These are phyloP conservation scores for Isatis lusitanica DNA, from an alignment of 441 rosid genomes.

Conservation along the genomic window DNA sequence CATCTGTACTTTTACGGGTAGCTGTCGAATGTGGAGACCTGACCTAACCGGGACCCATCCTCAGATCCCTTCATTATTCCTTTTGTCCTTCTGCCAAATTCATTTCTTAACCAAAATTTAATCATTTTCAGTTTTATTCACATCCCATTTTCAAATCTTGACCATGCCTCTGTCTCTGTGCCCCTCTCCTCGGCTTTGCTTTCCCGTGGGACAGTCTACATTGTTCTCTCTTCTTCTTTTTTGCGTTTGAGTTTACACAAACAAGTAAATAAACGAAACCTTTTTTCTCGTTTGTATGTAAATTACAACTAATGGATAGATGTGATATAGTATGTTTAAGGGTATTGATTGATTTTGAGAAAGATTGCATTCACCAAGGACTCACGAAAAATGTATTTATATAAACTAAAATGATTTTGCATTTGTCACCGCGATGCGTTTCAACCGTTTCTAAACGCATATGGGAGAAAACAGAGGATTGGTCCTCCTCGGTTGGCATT, in stretches of 20 bases:
- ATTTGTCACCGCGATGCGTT: background rate
- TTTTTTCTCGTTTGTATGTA: no score
- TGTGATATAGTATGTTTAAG: background rate
- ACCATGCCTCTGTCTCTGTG: constrained; percentile 24
- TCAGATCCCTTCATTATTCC: constrained; percentile 29
- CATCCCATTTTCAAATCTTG: constrained; percentile 26
- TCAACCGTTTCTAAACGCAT: constrained; percentile 12
- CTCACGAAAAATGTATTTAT: no score
- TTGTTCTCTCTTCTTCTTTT: background rate
- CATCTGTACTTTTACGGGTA: constrained; percentile 27
- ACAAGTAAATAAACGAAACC: background rate
- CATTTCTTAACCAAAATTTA: constrained; percentile 18
- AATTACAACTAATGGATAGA: background rate
- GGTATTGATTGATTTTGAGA: no score
- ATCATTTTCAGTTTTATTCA: constrained; percentile 13
- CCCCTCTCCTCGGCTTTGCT: background rate
- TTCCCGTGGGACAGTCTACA: background rate
- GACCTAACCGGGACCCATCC: constrained; percentile 33
- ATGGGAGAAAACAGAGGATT: constrained; percentile 4
- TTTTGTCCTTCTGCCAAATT: constrained; percentile 31
- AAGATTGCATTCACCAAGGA: no score
- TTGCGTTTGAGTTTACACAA: background rate
- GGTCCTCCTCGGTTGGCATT: constrained; percentile 28
- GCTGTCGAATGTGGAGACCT: constrained; percentile 40
- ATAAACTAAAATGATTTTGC: background rate